Evolutionary conservation across 2,329 filamentous ascomycete genomes (phyloP).

Genomic region (Ophiostoma australiae): DNA sequence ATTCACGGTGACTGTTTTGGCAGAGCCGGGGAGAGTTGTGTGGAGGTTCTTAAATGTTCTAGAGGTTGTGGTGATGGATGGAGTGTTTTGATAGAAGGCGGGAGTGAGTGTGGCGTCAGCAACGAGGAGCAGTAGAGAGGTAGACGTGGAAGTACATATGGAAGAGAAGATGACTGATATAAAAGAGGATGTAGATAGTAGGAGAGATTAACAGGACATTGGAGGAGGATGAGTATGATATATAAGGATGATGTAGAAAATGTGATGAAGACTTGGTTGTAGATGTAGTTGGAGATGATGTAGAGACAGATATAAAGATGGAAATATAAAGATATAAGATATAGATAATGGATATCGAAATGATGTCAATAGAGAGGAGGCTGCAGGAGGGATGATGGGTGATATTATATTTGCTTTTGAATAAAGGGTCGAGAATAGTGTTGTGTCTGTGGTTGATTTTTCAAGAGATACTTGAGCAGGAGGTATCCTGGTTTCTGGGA

Average conservation of each 20-base stretch:
- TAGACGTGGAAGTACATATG: not conserved
- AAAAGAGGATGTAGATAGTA: not conserved
- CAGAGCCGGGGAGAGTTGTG: not conserved
- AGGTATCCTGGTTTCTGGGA: not conserved
- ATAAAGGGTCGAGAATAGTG: not conserved
- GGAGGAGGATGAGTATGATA: not conserved
- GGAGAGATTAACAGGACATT: not conserved
- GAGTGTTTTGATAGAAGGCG: not conserved
- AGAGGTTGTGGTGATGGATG: not conserved
- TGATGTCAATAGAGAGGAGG: not conserved
- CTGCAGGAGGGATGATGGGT: conserved; percentile 2
- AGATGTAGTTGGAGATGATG: not conserved
- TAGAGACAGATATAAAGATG: not conserved
- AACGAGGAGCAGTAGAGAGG: not conserved
- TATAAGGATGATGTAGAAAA: not conserved
- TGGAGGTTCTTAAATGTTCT: too few relatives aligned
- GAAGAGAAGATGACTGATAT: not conserved
- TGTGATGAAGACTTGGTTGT: not conserved
- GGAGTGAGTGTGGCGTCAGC: not conserved
- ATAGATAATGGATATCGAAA: not conserved
- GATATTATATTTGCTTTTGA: conserved; percentile 10
- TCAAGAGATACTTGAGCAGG: not conserved
- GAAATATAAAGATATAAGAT: not conserved
- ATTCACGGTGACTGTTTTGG: conserved; percentile 10
- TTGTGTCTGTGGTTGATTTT: not conserved